Conservation (phyloP, 2,329 filamentous ascomycete genomes). For the Verticillium isaacii region DNA sequence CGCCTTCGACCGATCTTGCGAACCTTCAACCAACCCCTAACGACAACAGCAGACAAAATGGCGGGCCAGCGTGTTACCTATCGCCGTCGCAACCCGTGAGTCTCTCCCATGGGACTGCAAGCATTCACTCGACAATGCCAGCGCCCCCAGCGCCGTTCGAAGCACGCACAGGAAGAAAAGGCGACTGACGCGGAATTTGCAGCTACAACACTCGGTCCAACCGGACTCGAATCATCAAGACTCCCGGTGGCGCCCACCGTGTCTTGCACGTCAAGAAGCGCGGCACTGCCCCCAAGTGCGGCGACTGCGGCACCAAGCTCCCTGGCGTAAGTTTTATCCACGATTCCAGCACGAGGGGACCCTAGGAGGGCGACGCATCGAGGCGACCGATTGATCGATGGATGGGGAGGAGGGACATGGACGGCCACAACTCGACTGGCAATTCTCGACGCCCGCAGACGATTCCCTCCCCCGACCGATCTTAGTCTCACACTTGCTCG, state of each 20-base stretch:
- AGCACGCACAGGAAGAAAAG: background rate
- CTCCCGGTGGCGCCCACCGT: conserved; percentile 90
- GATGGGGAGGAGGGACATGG: background rate
- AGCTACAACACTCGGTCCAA: conserved; percentile 99
- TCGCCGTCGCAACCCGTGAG: conserved; percentile 78
- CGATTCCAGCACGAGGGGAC: background rate
- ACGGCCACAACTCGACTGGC: background rate
- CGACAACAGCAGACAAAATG: conserved; percentile 46
- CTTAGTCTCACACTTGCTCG: background rate
- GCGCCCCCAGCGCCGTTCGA: background rate
- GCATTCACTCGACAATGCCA: background rate
- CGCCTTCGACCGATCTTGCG: background rate
- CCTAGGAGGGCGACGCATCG: background rate
- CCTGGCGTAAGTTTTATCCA: conserved; percentile 75
- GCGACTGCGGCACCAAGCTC: conserved; percentile 98
- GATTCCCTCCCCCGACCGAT: background rate
- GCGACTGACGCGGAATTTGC: conserved; percentile 18
- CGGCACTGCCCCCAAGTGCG: conserved; percentile 96
- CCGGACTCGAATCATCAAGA: conserved; percentile 94
- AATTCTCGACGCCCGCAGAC: background rate
- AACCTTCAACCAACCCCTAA: conserved; percentile 1
- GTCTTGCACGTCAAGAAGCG: conserved; percentile 99
- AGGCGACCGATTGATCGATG: background rate
- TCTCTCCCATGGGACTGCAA: conserved; percentile 19
- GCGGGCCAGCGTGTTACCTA: conserved; percentile 57